Evolutionary conservation across 805 yeast species (phyloP), one percentile per base, ranked within the genome.

Genomic region (Ogataea angusta): DNA sequence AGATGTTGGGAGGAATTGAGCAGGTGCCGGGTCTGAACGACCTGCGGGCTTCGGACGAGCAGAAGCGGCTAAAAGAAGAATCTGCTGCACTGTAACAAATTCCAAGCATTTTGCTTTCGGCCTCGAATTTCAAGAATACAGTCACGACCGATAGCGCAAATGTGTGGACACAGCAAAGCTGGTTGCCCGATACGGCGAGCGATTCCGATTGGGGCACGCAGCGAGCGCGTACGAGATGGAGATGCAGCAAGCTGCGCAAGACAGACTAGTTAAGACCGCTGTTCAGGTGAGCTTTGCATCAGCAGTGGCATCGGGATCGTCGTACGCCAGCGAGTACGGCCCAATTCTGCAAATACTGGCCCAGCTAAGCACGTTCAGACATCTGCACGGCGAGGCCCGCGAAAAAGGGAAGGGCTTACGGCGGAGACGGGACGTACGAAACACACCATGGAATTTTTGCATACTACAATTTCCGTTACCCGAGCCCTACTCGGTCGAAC

Each of bases 351-450:
- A 87, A 62, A 78, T 93, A 0, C 69, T 93, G 34, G 74, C 96
- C 1, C 90, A 84, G 51, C 60, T 93, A 43, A 62, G 89, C 51
- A 82, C 95, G 0, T 90, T 83, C 64, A 86, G 85, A 56, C 78
- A 85, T 51, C 67, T 93, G 35, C 99, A 93, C 62, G 76, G 87
- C 10, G 95, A 89, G 48, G 80, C 93, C 27, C 76, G 99, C 49
- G 99, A 93, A 58, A 80, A 91, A 55, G 96, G 96, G 42, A 99
- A 99, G 45, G 45, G 99, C 99, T 0, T 93, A 93, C 59, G 99
- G 99, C 6, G 98, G 96, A 6, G 99, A 99, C 4, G 85, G 95
- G 4, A 66, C 76, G 7, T 93, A 82, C 60, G 85, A 82, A 58
- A 88, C 91, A 0, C 58, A 86, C 16, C 87, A 85, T 36, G 98